A percentile compares a stretch with the other conserved stretches of the same genome.
These are phyloP conservation scores for Pichia sp. DNA, from an alignment of 1,139 yeast species.

Conservation along the genomic window DNA sequence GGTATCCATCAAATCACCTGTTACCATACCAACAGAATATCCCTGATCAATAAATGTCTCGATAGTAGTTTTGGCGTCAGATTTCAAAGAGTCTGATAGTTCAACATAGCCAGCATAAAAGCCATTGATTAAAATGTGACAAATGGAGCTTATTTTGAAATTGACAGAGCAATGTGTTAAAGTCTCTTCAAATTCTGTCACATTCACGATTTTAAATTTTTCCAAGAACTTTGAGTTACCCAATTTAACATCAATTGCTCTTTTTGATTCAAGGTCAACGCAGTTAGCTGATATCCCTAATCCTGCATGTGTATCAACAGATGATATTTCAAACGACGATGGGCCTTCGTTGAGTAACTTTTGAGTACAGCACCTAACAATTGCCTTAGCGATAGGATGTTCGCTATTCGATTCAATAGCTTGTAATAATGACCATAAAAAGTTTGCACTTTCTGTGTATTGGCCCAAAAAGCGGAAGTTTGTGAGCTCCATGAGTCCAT, in stretches of 20 bases:
- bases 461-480: conserved; percentile 18
- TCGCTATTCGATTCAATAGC: conserved; percentile 69
- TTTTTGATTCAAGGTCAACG: conserved; percentile 26
- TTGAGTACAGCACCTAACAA: conserved; percentile 36
- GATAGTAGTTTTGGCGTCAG: conserved; percentile 60
- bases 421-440: conserved; percentile 60
- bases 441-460: conserved; percentile 19
- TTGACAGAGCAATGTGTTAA: conserved; percentile 2
- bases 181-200: conserved; percentile 16
- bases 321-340: conserved; percentile 20
- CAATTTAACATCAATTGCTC: conserved; percentile 38
- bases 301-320: conserved; percentile 59
- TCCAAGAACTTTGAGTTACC: conserved; percentile 56
- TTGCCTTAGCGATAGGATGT: conserved; percentile 83
- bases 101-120: conserved; percentile 60
- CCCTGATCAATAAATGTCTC: conserved; percentile 50
- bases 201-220: conserved; percentile 17
- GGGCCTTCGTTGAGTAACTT: conserved; percentile 21
- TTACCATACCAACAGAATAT: conserved; percentile 76
- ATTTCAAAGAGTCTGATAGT: conserved; percentile 64
- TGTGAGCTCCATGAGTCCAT: conserved; percentile 61
- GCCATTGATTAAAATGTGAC: conserved; percentile 49
- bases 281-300: conserved; percentile 57
- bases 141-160: conserved; percentile 22
- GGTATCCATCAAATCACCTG: conserved; percentile 73